These are phyloP conservation scores for Crithidia bombi DNA, from an alignment of 208 protist species.

Conservation along the genomic window DNA sequence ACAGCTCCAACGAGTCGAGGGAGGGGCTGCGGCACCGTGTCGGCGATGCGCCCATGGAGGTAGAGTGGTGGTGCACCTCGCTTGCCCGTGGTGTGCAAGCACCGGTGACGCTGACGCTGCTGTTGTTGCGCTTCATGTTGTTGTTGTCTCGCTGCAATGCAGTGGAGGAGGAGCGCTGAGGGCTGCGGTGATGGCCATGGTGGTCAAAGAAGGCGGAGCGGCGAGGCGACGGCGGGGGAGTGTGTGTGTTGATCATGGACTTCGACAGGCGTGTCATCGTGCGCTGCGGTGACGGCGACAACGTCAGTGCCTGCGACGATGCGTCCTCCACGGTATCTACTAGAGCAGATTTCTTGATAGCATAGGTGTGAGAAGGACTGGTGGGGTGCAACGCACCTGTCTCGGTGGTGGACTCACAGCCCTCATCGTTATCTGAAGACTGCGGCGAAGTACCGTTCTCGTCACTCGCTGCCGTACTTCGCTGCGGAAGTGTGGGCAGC, in stretches of 20 bases:
- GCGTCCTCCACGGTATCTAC: conserved; percentile 6
- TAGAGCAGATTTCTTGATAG: neutral
- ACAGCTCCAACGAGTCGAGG: conserved; percentile 49
- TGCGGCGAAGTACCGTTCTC: neutral
- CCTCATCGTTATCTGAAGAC: neutral
- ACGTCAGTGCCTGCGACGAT: conserved; percentile 19
- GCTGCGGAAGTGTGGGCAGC: neutral
- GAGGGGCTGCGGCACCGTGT: conserved; percentile 28
- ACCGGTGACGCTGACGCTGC: no score
- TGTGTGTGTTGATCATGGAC: neutral
- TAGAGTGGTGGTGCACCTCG: neutral
- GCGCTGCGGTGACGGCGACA: conserved; percentile 15
- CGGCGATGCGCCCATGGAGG: neutral
- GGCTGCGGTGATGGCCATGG: neutral
- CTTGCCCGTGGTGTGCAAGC: no score
- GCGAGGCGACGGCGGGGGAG: neutral
- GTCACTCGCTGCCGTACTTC: neutral
- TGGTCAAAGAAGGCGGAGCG: neutral
- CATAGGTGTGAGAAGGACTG: neutral
- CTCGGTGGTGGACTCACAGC: neutral
- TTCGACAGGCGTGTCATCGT: neutral
- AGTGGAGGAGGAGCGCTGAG: neutral
- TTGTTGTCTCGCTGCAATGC: neutral
- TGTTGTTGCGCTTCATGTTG: no score
- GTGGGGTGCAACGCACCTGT: neutral